Base-by-base conservation (phyloP, 2,329 filamentous ascomycete genomes). In the Arthrobotrys megalospora region DNA sequence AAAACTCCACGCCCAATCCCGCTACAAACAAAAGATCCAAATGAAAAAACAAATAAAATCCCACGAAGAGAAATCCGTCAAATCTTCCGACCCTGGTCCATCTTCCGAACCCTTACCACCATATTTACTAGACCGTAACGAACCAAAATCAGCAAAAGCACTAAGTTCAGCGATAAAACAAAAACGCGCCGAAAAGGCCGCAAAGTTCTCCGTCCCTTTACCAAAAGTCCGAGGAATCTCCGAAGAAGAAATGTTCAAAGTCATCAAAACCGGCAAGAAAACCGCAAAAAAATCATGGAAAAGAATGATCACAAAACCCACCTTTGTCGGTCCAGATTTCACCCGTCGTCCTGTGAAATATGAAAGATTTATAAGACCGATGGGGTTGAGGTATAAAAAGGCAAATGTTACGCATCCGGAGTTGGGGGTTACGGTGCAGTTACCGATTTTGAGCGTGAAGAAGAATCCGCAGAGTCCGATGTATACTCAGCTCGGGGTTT, bases 201-300 rank as follows among this genome's bases (percentile, higher is more conserved):
- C 96, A 63, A 93, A 95, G 84, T 98, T 97, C 84, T 89, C 89
- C 36, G 96, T 98, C 45, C 96, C 96, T 1, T 85, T 99, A 83
- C 96, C 96, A 41, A 97, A 97, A 86, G 96, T 98, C 52, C 90
- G 93, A 83, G 95, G 93, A 80, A 97, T 98, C 82, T 91, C 90
- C 81, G 95, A 98, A 87, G 93, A 97, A 88, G 95, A 97, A 87
- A 95, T 97, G 92, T 98, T 98, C 88, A 95, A 93, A 86, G 94
- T 97, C 12, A 90, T 98, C 83, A 94, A 94, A 87, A 98, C 95
- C 36, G 95, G 96, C 82, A 96, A 96, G 89, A 97, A 97, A 88
- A 93, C 91, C 1, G 88, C 91, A 71, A 94, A 96, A 89, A 96
- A 96, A 88, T 88, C 88, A 72, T 88, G 87, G 86, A 89, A 89